Percentiles rank a stretch among this genome's conserved stretches.
phyloP scores from a whole-genome alignment of 441 rosid genomes.

The Croton laevigatus region DNA sequence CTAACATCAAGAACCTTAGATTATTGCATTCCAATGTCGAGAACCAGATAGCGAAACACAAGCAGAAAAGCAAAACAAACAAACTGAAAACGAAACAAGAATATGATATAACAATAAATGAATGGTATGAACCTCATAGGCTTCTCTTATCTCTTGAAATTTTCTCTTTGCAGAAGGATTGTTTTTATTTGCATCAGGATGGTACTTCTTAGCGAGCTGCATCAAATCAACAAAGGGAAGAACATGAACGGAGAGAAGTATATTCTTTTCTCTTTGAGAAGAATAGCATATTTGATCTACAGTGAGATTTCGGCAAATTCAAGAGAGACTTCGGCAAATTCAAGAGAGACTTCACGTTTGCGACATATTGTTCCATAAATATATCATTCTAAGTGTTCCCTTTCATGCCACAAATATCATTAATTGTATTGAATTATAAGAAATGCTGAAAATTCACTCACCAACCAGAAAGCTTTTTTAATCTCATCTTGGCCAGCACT shows the following conservation, averaged over 20 bases:
- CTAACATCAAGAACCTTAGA: not conserved
- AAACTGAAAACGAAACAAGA: not conserved
- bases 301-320: not conserved
- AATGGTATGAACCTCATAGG: conserved; percentile 60
- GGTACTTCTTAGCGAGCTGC: conserved; percentile 90
- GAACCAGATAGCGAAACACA: not conserved
- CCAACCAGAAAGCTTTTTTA: conserved; percentile 72
- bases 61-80: not conserved
- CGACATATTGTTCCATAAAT: not conserved
- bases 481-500: conserved; percentile 77
- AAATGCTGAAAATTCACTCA: conserved; percentile 28
- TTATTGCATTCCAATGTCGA: not conserved
- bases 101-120: not conserved
- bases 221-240: conserved; percentile 18
- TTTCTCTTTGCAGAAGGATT: conserved; percentile 79
- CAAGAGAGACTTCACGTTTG: conserved; percentile 4
- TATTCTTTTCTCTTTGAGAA: not conserved
- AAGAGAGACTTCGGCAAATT: not conserved
- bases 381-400: too few relatives aligned
- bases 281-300: not conserved
- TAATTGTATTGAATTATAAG: not conserved
- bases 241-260: not conserved
- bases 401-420: too few relatives aligned
- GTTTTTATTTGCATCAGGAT: conserved; percentile 85
- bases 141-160: conserved; percentile 83